Base-by-base conservation (phyloP, 805 yeast species). In the Isabelozyma rhagii region DNA sequence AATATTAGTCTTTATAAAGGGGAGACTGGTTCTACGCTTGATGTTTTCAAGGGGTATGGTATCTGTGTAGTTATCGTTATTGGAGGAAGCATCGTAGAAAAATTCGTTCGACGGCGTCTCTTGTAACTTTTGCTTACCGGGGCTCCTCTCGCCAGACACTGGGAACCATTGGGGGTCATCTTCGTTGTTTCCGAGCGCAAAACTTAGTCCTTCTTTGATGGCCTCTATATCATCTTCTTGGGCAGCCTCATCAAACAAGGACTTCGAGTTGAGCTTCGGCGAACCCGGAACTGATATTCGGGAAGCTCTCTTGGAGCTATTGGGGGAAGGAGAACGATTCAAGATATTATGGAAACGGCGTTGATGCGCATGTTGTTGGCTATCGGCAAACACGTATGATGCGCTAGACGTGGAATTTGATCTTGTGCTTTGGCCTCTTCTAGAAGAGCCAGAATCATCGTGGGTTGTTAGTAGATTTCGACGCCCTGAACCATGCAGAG, bases 81-180 rank as follows among this genome's bases (percentile, higher is more conserved):
- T 45, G 11, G 45, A 27, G 42, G 40, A 15, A 7, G 43, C 14
- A 38, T 45, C 51, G 13, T 43, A 43, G n/a, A 46, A 27, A 39
- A 27, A 21, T 15, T 29, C 44, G 28, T 25, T 39, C 8, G 50
- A 27, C 40, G 31, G 29, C 25, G 44, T 9, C 39, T 29, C 18
- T 40, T 46, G n/a, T 49, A 52, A 38, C 46, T 51, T n/a, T 42
- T 42, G 44, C 48, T 43, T 27, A 15, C 29, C 25, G 10, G 44
- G 21, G 39, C 14, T 17, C 29, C 2, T 47, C 39, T 14, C 38
- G 36, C 25, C 25, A 14, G 48, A 28, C 2, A 52, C 52, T 3
- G 74, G 74, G 39, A 69, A 61, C 74, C 74, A 69, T 41, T 63
- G 58, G 10, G 65, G 58, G 8, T 46, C 57, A 5, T 55, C 51